Conservation (phyloP, 1,284 basidiomycete genomes). For the Heterobasidion irregulare region DNA sequence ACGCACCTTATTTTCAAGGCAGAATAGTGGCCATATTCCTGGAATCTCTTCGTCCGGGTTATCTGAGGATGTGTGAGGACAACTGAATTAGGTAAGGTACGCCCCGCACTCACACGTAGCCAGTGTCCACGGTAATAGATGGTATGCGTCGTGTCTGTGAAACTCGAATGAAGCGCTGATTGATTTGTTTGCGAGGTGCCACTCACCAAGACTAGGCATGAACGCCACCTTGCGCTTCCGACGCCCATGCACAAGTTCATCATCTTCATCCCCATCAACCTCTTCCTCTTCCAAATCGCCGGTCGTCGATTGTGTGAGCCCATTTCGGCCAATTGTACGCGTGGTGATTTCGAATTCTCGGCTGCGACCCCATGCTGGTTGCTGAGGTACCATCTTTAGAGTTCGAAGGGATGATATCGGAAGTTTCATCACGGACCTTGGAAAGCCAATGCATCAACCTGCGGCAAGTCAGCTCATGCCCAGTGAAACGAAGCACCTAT, state of each 20-base stretch:
- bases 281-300: conserved; percentile 73
- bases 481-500: conserved; percentile 1
- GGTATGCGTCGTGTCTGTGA: conserved; percentile 72
- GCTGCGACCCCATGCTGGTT: conserved; percentile 79
- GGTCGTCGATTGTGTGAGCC: conserved; percentile 54
- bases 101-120: conserved; percentile 51
- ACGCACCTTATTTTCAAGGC: conserved; percentile 71
- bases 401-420: background rate
- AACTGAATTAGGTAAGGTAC: conserved; percentile 11
- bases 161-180: conserved; percentile 1
- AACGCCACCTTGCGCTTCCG: conserved; percentile 70
- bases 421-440: conserved; percentile 38
- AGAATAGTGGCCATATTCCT: conserved; percentile 61
- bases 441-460: conserved; percentile 84
- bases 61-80: conserved; percentile 40
- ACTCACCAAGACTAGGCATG: conserved; percentile 66
- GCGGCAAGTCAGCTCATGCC: conserved; percentile 1
- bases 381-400: conserved; percentile 30
- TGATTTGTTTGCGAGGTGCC: conserved; percentile 20
- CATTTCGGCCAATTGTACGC: conserved; percentile 52
- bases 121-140: conserved; percentile 83
- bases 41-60: conserved; percentile 65
- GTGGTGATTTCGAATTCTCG: conserved; percentile 84
- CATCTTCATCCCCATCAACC: conserved; percentile 45
- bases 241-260: conserved; percentile 52